Percentiles rank a stretch among this genome's conserved stretches.
Conservation (phyloP, 1,284 basidiomycete species). For the Rhizoctonia solani region DNA sequence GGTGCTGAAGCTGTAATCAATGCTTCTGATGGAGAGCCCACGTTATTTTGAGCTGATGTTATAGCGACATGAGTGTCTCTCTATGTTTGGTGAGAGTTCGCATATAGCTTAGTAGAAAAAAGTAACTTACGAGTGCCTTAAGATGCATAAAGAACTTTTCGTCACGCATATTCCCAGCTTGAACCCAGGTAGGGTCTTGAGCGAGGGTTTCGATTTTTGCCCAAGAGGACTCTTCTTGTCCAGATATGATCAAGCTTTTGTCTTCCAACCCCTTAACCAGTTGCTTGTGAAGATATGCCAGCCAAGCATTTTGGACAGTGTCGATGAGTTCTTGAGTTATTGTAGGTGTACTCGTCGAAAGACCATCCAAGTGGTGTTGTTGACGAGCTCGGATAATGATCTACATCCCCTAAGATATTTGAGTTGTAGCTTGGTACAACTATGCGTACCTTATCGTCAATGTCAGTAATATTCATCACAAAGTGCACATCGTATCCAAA, state of each 20-base stretch:
- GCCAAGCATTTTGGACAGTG: conserved; percentile 67
- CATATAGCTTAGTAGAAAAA: neutral
- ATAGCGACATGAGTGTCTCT: conserved; percentile 46
- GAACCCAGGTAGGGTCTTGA: conserved; percentile 56
- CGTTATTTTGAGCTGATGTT: conserved; percentile 38
- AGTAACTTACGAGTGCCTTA: conserved; percentile 63
- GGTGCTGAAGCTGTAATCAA: conserved; percentile 77
- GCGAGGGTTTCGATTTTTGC: conserved; percentile 54
- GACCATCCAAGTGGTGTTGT: conserved; percentile 75
- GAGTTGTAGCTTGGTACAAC: conserved; percentile 30
- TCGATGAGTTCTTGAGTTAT: conserved; percentile 64
- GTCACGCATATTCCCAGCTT: conserved; percentile 62
- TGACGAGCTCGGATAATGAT: conserved; percentile 91
- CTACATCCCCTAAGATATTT: conserved; percentile 50
- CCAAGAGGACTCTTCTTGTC: conserved; percentile 60
- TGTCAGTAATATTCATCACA: conserved; percentile 99
- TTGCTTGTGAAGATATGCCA: conserved; percentile 62
- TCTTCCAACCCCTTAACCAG: conserved; percentile 62
- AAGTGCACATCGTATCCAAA: conserved; percentile 98
- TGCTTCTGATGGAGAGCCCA: conserved; percentile 53
- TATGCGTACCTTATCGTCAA: conserved; percentile 91
- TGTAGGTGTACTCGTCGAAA: conserved; percentile 54
- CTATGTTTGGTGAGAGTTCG: conserved; percentile 48
- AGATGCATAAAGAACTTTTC: conserved; percentile 93
- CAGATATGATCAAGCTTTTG: conserved; percentile 52